Percentiles rank a stretch among this genome's conserved stretches.
phyloP scores from a whole-genome alignment of 1,139 yeast genomes.

The Pichia cactophila region DNA sequence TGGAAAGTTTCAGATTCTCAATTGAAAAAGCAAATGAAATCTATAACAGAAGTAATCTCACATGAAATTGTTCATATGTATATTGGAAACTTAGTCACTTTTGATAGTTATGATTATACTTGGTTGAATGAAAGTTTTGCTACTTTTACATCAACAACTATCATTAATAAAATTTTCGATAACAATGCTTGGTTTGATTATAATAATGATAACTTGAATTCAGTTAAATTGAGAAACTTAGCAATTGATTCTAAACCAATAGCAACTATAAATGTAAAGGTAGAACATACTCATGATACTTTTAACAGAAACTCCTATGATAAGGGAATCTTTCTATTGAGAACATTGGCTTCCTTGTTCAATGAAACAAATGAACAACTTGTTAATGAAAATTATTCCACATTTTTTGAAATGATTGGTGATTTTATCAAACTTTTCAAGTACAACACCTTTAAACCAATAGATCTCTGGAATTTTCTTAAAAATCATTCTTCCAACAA shows the following conservation, averaged over 20 bases:
- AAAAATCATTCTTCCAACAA: constrained; percentile 21
- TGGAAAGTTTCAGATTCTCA: constrained; percentile 19
- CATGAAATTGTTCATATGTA: constrained; percentile 76
- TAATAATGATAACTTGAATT: constrained; percentile 33
- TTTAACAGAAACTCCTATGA: constrained; percentile 53
- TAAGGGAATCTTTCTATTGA: constrained; percentile 54
- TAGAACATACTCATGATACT: constrained; percentile 36
- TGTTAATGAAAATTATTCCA: constrained; percentile 29
- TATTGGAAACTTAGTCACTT: constrained; percentile 61
- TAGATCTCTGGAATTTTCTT: constrained; percentile 46
- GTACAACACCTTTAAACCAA: constrained; percentile 40
- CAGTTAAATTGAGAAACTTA: constrained; percentile 35
- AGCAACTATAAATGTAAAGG: constrained; percentile 22
- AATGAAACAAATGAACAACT: constrained; percentile 22
- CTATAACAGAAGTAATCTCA: constrained; percentile 47
- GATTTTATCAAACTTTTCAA: constrained; percentile 35
- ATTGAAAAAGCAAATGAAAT: constrained; percentile 20
- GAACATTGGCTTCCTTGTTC: constrained; percentile 46
- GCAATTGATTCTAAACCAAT: constrained; percentile 29
- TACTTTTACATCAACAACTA: constrained; percentile 38
- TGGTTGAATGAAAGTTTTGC: constrained; percentile 78
- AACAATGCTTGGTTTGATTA: constrained; percentile 29
- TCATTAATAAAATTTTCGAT: constrained; percentile 22
- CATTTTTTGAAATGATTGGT: constrained; percentile 35
- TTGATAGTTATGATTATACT: constrained; percentile 57